phyloP scores from a whole-genome alignment of 2,329 filamentous ascomycete genomes.

The Pseudopithomyces chartarum region DNA sequence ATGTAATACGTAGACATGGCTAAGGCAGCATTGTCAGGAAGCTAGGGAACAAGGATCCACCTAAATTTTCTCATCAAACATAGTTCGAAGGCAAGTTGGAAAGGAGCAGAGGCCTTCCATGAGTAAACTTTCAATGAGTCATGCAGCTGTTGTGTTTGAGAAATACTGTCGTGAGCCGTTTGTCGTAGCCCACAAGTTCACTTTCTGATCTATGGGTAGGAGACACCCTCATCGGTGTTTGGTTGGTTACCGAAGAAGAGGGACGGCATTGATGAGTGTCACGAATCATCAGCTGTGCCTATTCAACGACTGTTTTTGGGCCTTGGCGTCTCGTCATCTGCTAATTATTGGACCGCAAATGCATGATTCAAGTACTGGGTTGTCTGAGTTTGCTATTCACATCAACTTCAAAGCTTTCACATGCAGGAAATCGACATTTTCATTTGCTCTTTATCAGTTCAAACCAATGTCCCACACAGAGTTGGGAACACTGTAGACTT shows the following conservation, averaged over 20 bases:
- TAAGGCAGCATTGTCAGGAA: too few relatives aligned
- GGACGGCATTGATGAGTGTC: not conserved
- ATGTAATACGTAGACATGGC: too few relatives aligned
- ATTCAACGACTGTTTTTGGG: not conserved
- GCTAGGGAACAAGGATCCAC: too few relatives aligned
- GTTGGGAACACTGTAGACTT: too few relatives aligned
- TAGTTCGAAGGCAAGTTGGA: too few relatives aligned
- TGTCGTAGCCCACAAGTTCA: not conserved
- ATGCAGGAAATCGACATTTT: too few relatives aligned
- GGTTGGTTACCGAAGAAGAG: not conserved
- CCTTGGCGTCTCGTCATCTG: not conserved
- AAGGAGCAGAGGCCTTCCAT: not conserved
- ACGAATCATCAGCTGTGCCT: not conserved
- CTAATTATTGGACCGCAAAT: not conserved
- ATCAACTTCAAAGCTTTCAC: too few relatives aligned
- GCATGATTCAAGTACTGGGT: too few relatives aligned
- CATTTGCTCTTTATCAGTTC: too few relatives aligned
- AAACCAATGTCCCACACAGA: too few relatives aligned
- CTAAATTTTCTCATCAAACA: too few relatives aligned
- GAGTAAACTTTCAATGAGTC: not conserved
- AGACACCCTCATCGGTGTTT: not conserved
- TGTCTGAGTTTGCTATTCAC: too few relatives aligned
- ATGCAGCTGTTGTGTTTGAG: not conserved
- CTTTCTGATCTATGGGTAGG: not conserved
- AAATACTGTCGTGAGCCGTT: not conserved